Base-by-base conservation (phyloP, 306 rosid species). In the Canavalia ensiformis region DNA sequence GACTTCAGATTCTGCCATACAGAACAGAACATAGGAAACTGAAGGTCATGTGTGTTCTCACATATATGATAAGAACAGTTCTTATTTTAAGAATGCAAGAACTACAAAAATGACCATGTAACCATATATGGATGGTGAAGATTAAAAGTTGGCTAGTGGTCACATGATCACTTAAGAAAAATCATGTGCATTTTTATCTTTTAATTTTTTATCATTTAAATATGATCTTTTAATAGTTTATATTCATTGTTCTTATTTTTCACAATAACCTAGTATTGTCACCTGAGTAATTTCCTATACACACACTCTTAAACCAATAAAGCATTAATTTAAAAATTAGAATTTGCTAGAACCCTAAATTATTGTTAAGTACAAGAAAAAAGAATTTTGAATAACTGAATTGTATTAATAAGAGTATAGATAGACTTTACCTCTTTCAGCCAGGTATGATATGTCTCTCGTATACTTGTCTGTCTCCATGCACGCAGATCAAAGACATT, bases 371-470 rank as follows among this genome's bases (percentile, higher is more conserved):
- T 41, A 25, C 33, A 79, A n/a, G 1, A 45, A 45, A 30, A 1
- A 66, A 37, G 13, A 54, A 30, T 9, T 28, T 55, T 45, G 8
- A 70, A 81, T 34, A 30, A 66, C 4, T 74, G 57, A 30, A 66
- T 41, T 44, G 30, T 47, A 56, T 55, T 45, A 25, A 56, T 52
- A n/a, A 29, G 63, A 81, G 72, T 58, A 44, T 56, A 79, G 45
- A 58, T 39, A 80, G n/a, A 62, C 12, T 30, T 86, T 88, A 95
- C 99, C 99, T 92, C 93, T 89, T 77, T 96, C 72, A 96, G 82
- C 99, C 99, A 96, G 79, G 87, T 88, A 87, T 96, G 99, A 81
- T 96, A 96, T 12, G 90, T 90, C 68, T 93, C 97, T 86, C 92
- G 83, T 63, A 96, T 90, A 54, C 84, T 88, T 81, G 99, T 88